A percentile compares a stretch with the other conserved stretches of the same genome.
phyloP scores from a whole-genome alignment of 1,139 yeast species.

The Geotrichum carabidarum region DNA sequence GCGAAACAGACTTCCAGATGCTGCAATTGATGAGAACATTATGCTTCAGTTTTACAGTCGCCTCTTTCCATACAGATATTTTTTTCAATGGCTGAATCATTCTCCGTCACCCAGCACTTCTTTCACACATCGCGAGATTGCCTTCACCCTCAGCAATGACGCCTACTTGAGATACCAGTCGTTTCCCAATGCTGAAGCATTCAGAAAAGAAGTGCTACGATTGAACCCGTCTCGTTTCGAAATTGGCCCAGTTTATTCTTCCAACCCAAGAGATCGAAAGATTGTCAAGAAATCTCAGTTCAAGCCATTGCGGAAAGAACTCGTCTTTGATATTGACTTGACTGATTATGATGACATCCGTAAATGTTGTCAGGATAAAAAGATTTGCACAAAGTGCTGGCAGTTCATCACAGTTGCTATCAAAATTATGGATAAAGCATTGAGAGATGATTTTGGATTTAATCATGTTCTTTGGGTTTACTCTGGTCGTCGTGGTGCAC shows the following conservation, averaged over 20 bases:
- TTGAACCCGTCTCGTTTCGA: slow-evolving; percentile 90
- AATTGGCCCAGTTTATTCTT: slow-evolving; percentile 85
- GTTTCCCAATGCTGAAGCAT: slow-evolving; percentile 60
- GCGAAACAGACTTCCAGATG: slow-evolving; percentile 10
- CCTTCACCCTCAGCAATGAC: slow-evolving; percentile 71
- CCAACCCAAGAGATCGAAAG: slow-evolving; percentile 81
- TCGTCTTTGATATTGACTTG: slow-evolving; percentile 94
- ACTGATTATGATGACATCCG: slow-evolving; percentile 93
- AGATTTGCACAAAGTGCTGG: slow-evolving; percentile 90
- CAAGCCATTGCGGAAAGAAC: slow-evolving; percentile 77
- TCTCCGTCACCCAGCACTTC: slow-evolving; percentile 58
- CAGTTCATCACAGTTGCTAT: slow-evolving; percentile 85
- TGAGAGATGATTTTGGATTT: slow-evolving; percentile 86
- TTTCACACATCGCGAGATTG: slow-evolving; percentile 87
- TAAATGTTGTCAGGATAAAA: slow-evolving; percentile 86
- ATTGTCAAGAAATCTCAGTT: slow-evolving; percentile 71
- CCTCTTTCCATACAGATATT: slow-evolving; percentile 54
- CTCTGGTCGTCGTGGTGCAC: slow-evolving; percentile 98
- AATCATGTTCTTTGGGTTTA: slow-evolving; percentile 87
- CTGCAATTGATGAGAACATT: slow-evolving; percentile 11
- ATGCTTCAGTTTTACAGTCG: slow-evolving; percentile 55
- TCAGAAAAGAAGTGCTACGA: slow-evolving; percentile 64
- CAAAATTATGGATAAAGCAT: slow-evolving; percentile 62
- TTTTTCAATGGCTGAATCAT: slow-evolving; percentile 87
- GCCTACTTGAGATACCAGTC: slow-evolving; percentile 90